Conservation (phyloP, 306 rosid genomes). For the Lotus japonicus region DNA sequence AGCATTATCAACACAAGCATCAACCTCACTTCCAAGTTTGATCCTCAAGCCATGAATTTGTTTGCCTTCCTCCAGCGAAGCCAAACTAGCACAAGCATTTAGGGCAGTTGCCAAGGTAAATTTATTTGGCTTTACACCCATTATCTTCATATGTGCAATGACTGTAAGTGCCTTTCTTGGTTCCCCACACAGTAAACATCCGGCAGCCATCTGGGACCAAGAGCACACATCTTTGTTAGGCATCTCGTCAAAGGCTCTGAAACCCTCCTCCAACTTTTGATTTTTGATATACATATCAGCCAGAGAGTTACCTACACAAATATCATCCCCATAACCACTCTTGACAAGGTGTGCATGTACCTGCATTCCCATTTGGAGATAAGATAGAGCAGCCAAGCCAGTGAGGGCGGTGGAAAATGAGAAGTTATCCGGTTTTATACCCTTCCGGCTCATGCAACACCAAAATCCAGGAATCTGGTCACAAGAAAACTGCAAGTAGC, state of each 20-base stretch:
- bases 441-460: constrained; percentile 37
- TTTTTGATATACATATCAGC: constrained; percentile 60
- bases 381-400: constrained; percentile 53
- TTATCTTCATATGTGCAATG: constrained; percentile 37
- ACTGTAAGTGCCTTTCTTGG: constrained; percentile 52
- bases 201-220: constrained; percentile 73
- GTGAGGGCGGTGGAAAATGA: constrained; percentile 54
- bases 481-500: constrained; percentile 48
- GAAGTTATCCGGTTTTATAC: constrained; percentile 49
- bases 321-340: constrained; percentile 56
- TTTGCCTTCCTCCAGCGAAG: constrained; percentile 66
- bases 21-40: constrained; percentile 52
- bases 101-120: constrained; percentile 70
- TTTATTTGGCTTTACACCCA: constrained; percentile 47
- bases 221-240: constrained; percentile 58
- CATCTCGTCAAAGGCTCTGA: constrained; percentile 61
- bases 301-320: constrained; percentile 61
- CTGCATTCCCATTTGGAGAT: constrained; percentile 48
- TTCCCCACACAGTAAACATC: constrained; percentile 57
- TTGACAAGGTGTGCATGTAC: constrained; percentile 58
- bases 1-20: constrained; percentile 73
- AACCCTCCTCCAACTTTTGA: constrained; percentile 45
- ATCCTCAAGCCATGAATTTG: constrained; percentile 63
- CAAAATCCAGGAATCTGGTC: constrained; percentile 45
- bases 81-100: constrained; percentile 59